Conservation (phyloP, 805 yeast genomes). For the Saturnispora quitensis region DNA sequence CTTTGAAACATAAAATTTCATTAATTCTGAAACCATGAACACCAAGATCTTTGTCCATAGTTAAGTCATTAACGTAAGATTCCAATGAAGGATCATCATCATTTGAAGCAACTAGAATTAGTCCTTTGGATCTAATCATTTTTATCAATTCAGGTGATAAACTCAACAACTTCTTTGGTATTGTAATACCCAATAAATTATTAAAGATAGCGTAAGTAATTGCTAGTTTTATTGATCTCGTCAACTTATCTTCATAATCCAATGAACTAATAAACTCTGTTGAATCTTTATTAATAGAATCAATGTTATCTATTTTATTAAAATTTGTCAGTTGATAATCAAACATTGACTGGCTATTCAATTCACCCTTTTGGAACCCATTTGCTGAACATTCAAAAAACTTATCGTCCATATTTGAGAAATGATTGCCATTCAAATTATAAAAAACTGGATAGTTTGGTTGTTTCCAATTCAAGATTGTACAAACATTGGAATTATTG, state of each 20-base stretch:
- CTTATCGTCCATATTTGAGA: conserved; percentile 19
- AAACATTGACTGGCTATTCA: not conserved
- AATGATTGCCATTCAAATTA: conserved; percentile 60
- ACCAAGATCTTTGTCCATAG: conserved; percentile 31
- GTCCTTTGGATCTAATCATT: conserved; percentile 68
- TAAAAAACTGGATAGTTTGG: conserved; percentile 94
- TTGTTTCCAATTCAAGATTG: conserved; percentile 94
- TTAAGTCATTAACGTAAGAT: conserved; percentile 9
- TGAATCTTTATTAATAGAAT: conserved; percentile 29
- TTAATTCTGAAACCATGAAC: conserved; percentile 59
- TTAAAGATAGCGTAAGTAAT: conserved; percentile 71
- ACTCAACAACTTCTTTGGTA: conserved; percentile 59
- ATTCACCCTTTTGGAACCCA: conserved; percentile 24
- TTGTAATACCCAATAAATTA: conserved; percentile 75
- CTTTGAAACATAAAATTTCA: conserved; percentile 58
- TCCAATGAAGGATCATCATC: conserved; percentile 19
- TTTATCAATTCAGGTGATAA: conserved; percentile 71
- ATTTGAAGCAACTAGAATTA: conserved; percentile 57
- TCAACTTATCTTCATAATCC: conserved; percentile 34
- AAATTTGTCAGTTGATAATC: conserved; percentile 8
- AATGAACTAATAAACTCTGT: conserved; percentile 25
- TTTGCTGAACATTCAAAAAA: conserved; percentile 35
- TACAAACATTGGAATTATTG: conserved; percentile 81
- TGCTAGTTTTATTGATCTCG: conserved; percentile 74
- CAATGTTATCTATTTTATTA: conserved; percentile 28